A percentile compares a stretch with the other conserved stretches of the same genome.
phyloP scores from a whole-genome alignment of 306 rosid genomes.

The Arachis hypogaea region DNA sequence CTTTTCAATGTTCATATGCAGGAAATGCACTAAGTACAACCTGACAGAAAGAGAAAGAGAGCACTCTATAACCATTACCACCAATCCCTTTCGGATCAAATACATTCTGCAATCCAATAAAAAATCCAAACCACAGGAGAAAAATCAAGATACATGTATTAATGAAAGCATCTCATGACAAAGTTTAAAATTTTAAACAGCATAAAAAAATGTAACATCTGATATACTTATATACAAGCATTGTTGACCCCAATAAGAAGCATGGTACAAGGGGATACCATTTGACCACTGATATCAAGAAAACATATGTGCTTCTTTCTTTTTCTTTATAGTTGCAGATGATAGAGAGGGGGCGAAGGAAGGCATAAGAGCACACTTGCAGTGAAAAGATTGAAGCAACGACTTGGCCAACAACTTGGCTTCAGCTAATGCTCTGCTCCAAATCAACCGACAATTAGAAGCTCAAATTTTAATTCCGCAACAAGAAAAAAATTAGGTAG shows the following conservation, averaged over 20 bases:
- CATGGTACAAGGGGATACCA: background rate
- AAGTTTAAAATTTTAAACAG: conserved; percentile 7
- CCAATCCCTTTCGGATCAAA: conserved; percentile 42
- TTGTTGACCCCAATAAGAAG: conserved; percentile 4
- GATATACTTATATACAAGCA: background rate
- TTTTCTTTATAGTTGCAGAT: conserved; percentile 5
- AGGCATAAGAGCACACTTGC: conserved; percentile 36
- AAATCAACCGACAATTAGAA: conserved; percentile 23
- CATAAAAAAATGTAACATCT: background rate
- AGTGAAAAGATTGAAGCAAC: conserved; percentile 28
- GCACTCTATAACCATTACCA: conserved; percentile 44
- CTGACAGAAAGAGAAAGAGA: conserved; percentile 46
- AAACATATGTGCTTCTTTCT: background rate
- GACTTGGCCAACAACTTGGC: conserved; percentile 36
- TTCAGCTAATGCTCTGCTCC: conserved; percentile 52
- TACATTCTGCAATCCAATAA: conserved; percentile 40
- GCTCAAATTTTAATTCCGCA: conserved; percentile 29
- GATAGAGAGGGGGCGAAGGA: conserved; percentile 11
- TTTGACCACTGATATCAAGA: background rate
- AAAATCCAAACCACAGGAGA: background rate
- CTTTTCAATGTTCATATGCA: conserved; percentile 44
- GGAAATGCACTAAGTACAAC: conserved; percentile 51
- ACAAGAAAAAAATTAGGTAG: conserved; percentile 16
- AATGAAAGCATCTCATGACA: conserved; percentile 6
- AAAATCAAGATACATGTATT: conserved; percentile 18